phyloP scores from a whole-genome alignment of 1,284 basidiomycete genomes.

The Tylopilus sp. region DNA sequence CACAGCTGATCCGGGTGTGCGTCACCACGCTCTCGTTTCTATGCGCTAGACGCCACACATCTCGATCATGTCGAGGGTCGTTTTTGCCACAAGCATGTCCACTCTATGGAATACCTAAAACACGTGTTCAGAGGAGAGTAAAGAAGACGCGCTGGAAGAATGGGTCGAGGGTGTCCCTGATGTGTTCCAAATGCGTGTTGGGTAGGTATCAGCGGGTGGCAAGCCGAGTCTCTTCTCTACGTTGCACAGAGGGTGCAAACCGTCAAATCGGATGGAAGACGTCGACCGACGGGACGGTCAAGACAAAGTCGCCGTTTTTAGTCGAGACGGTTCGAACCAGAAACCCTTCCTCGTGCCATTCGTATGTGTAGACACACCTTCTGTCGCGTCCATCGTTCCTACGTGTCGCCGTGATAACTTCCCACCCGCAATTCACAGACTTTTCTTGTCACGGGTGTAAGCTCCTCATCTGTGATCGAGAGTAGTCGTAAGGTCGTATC shows the following conservation, averaged over 20 bases:
- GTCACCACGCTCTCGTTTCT: constrained; percentile 30
- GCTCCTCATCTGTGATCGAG: constrained; percentile 40
- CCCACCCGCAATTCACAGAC: constrained; percentile 84
- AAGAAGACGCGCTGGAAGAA: constrained; percentile 89
- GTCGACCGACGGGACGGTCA: constrained; percentile 53
- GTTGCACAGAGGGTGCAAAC: constrained; percentile 70
- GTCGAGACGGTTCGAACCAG: constrained; percentile 86
- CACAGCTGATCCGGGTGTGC: constrained; percentile 33
- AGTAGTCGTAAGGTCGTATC: constrained; percentile 88
- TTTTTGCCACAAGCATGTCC: constrained; percentile 85
- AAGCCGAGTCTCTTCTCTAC: constrained; percentile 60
- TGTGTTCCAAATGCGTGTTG: constrained; percentile 51
- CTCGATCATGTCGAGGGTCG: constrained; percentile 68
- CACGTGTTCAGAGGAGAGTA: constrained; percentile 76
- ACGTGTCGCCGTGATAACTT: constrained; percentile 99
- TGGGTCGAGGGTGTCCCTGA: constrained; percentile 80
- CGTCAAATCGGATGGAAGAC: constrained; percentile 32
- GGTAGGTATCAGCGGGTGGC: constrained; percentile 65
- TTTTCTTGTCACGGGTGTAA: constrained; percentile 44
- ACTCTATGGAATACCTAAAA: constrained; percentile 82
- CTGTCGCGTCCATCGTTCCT: constrained; percentile 94
- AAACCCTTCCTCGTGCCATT: constrained; percentile 92
- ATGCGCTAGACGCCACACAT: constrained; percentile 43
- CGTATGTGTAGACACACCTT: constrained; percentile 92
- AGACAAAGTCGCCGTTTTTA: constrained; percentile 55